Conservation (phyloP, 441 rosid genomes). For the Sinapis alba region DNA sequence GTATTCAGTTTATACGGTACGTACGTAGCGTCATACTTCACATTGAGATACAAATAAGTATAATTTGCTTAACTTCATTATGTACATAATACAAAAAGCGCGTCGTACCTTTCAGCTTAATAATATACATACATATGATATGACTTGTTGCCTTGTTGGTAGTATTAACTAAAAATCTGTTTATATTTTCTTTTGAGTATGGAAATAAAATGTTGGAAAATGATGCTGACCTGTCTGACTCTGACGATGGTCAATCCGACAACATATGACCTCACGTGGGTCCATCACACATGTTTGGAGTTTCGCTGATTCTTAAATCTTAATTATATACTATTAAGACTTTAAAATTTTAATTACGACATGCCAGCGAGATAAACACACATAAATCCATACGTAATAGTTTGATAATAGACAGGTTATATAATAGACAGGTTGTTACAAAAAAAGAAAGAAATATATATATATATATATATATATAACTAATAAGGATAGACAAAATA, state of each 20-base stretch:
- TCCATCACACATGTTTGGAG: conserved; percentile 32
- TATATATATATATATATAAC: too few relatives aligned
- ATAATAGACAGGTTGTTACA: not conserved
- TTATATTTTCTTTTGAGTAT: not conserved
- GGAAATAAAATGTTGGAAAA: conserved; percentile 36
- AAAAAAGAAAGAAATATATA: too few relatives aligned
- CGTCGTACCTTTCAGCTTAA: not conserved
- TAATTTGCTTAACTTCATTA: conserved; percentile 8
- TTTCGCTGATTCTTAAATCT: conserved; percentile 9
- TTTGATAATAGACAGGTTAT: not conserved
- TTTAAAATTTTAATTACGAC: conserved; percentile 8
- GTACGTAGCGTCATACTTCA: not conserved
- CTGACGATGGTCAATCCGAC: conserved; percentile 37
- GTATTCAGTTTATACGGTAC: not conserved
- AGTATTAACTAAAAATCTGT: not conserved
- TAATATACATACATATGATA: not conserved
- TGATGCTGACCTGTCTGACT: conserved; percentile 36
- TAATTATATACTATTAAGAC: not conserved
- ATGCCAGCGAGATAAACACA: conserved; percentile 16
- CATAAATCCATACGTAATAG: conserved; percentile 14
- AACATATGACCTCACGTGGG: conserved; percentile 31
- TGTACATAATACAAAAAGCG: conserved; percentile 11
- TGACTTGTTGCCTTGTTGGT: not conserved
- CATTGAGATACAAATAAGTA: conserved; percentile 12
- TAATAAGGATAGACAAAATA: too few relatives aligned